Evolutionary conservation across 108 stramenopile species (phyloP).

Genomic region (Nitzschia inconspicua): DNA sequence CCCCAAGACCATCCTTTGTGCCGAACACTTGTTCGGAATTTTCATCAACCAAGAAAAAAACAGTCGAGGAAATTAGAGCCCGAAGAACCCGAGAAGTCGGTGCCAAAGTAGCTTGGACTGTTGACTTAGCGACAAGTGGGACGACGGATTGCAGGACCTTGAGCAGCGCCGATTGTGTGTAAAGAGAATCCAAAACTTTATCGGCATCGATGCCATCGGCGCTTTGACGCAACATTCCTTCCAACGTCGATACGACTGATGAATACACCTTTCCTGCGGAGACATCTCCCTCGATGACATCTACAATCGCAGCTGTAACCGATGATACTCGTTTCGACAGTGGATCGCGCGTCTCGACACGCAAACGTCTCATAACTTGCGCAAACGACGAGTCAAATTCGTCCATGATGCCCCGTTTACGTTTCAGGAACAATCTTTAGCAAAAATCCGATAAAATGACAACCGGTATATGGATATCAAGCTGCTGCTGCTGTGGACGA

Average conservation of each 20-base stretch:
- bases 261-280: conserved; percentile 31
- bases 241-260: conserved; percentile 36
- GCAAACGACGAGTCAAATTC: no score
- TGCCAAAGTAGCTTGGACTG: conserved; percentile 44
- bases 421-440: no score
- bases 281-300: conserved; percentile 30
- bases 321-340: conserved; percentile 37
- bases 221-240: conserved; percentile 36
- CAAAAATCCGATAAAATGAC: no score
- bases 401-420: no score
- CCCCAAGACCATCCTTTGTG: conserved; percentile 38
- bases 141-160: conserved; percentile 46
- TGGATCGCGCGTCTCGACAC: conserved; percentile 29
- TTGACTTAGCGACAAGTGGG: conserved; percentile 42
- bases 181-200: conserved; percentile 21
- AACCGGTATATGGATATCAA: no score
- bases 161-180: conserved; percentile 55
- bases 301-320: conserved; percentile 39
- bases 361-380: no score
- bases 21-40: conserved; percentile 15
- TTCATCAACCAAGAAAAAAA: conserved; percentile 24
- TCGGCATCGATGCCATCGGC: background rate
- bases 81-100: conserved; percentile 46
- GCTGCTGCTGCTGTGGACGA: no score
- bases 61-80: conserved; percentile 38